A percentile compares a stretch with the other conserved stretches of the same genome.
phyloP scores from a whole-genome alignment of 176 grass and related monocot genomes.

The Cenchrus purpureus region DNA sequence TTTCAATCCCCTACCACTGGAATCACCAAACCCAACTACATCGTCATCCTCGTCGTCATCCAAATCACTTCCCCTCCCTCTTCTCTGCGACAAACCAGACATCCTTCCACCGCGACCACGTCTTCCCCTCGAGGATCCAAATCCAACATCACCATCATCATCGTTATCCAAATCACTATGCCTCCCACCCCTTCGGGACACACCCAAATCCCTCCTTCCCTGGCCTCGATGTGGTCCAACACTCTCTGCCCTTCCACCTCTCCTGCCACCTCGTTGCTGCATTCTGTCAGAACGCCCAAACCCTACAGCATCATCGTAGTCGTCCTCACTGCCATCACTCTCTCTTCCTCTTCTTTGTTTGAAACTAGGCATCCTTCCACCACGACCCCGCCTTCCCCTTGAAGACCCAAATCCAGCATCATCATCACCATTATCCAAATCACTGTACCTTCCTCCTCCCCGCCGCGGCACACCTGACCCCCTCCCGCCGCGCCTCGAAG shows the following conservation, averaged over 20 bases:
- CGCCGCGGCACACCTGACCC: neutral
- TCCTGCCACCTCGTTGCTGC: neutral
- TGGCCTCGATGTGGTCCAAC: neutral
- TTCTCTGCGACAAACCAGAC: conserved; percentile 40
- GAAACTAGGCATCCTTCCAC: conserved; percentile 31
- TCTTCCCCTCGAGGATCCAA: conserved; percentile 50
- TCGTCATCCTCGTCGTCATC: conserved; percentile 19
- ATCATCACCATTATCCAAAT: conserved; percentile 54
- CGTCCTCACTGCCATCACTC: conserved; percentile 11
- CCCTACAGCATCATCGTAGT: neutral
- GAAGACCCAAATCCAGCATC: conserved; percentile 44
- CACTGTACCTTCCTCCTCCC: conserved; percentile 52
- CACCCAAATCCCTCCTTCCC: neutral
- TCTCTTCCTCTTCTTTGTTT: conserved; percentile 50
- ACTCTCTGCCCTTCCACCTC: neutral
- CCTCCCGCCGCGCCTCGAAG: conserved; percentile 35
- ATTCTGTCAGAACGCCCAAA: conserved; percentile 37
- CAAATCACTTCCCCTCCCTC: conserved; percentile 38
- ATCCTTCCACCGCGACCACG: conserved; percentile 30
- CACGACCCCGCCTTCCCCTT: conserved; percentile 41
- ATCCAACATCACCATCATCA: conserved; percentile 40
- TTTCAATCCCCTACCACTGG: conserved; percentile 39
- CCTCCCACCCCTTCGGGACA: conserved; percentile 33
- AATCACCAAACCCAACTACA: conserved; percentile 25
- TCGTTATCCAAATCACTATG: conserved; percentile 51